Conservation (phyloP, 2,329 filamentous ascomycete genomes). For the Malbranchea cinnamomea region DNA sequence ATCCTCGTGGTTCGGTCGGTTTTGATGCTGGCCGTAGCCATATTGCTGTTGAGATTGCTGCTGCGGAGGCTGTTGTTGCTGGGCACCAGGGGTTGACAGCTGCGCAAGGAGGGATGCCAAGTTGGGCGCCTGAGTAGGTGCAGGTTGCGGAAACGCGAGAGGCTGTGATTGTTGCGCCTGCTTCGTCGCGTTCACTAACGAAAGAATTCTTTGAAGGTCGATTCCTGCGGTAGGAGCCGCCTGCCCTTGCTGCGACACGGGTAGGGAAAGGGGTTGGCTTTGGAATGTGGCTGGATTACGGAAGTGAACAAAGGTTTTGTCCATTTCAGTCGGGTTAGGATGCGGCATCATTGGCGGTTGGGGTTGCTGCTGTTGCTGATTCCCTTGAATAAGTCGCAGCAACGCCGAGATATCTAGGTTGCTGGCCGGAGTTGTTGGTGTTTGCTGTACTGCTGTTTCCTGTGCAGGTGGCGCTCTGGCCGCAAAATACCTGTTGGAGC, state of each 20-base stretch:
- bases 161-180: conserved; percentile 21
- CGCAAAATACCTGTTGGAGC: conserved; percentile 28
- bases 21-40: conserved; percentile 11
- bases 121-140: conserved; percentile 9
- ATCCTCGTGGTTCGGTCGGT: conserved; percentile 22
- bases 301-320: conserved; percentile 26
- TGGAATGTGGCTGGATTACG: conserved; percentile 16
- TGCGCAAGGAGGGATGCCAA: conserved; percentile 10
- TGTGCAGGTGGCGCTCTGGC: conserved; percentile 19
- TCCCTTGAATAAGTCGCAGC: conserved; percentile 26
- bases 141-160: conserved; percentile 11
- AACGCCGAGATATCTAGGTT: conserved; percentile 26
- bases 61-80: conserved; percentile 13
- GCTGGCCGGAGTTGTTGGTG: conserved; percentile 9
- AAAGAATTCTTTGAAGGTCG: conserved; percentile 26
- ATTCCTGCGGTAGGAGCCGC: conserved; percentile 15
- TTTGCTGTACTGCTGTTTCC: conserved; percentile 12
- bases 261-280: conserved; percentile 16
- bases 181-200: conserved; percentile 23
- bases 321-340: conserved; percentile 17
- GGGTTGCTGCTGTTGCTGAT: conserved; percentile 17
- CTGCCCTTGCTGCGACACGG: conserved; percentile 10
- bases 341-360: conserved; percentile 16
- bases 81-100: conserved; percentile 20
- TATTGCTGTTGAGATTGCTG: conserved; percentile 3